A percentile compares a stretch with the other conserved stretches of the same genome.
phyloP scores from a whole-genome alignment of 2,329 filamentous ascomycete species.

The Rhynchosporium secalis region DNA sequence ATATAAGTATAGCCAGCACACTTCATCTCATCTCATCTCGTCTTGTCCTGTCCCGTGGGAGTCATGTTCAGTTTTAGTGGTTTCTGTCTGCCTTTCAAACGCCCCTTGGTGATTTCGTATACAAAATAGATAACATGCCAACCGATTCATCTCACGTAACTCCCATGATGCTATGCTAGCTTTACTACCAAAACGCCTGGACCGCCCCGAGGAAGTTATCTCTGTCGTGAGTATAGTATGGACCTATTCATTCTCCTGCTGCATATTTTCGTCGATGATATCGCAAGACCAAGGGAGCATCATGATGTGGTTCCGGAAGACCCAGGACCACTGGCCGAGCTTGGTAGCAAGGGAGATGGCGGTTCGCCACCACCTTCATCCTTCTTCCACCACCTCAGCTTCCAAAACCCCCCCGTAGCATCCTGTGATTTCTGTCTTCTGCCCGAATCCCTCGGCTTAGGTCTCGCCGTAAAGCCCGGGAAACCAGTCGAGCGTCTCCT shows the following conservation, averaged over 20 bases:
- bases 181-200: not conserved
- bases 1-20: too few relatives aligned
- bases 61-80: too few relatives aligned
- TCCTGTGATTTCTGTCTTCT: slow-evolving; percentile 48
- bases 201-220: not conserved
- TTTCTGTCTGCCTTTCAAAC: too few relatives aligned
- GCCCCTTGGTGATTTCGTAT: not conserved
- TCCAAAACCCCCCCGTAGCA: slow-evolving; percentile 53
- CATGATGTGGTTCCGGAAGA: slow-evolving; percentile 17
- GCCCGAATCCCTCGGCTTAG: slow-evolving; percentile 25
- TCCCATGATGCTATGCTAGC: not conserved
- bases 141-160: not conserved
- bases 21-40: too few relatives aligned
- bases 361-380: slow-evolving; percentile 27
- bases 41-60: too few relatives aligned
- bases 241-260: not conserved
- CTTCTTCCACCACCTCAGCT: slow-evolving; percentile 55
- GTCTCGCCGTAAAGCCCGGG: slow-evolving; percentile 58
- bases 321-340: slow-evolving; percentile 18
- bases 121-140: slow-evolving; percentile 10
- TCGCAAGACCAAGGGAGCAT: not conserved
- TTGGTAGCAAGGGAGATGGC: slow-evolving; percentile 23
- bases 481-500: slow-evolving; percentile 62
- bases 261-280: not conserved
- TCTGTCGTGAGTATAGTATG: not conserved